Percentiles rank a stretch among this genome's conserved stretches.
Conservation (phyloP, 2,329 filamentous ascomycete genomes). For the Plenodomus lindquistii region DNA sequence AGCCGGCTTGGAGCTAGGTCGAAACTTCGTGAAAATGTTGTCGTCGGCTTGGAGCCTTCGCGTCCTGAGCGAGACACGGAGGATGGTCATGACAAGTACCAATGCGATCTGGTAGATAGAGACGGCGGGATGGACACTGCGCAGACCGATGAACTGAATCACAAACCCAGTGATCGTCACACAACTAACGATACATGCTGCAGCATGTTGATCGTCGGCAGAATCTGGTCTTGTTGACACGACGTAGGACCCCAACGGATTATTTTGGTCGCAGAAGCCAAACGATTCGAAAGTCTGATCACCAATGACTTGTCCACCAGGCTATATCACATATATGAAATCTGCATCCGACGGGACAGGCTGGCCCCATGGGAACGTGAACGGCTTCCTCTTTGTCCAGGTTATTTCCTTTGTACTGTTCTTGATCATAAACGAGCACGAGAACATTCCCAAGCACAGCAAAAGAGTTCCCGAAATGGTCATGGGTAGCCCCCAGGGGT, state of each 20-base stretch:
- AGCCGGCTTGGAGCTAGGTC: no score
- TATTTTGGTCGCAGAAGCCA: slow-evolving; percentile 4
- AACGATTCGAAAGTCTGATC: slow-evolving; percentile 47
- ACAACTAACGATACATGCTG: slow-evolving; percentile 9
- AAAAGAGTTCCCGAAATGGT: slow-evolving; percentile 34
- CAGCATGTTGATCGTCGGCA: no score
- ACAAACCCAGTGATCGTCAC: slow-evolving; percentile 42
- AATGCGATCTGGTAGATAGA: slow-evolving; percentile 42
- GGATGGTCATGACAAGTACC: slow-evolving; percentile 43
- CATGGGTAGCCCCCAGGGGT: neutral
- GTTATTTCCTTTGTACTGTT: slow-evolving; percentile 21
- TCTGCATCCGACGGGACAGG: slow-evolving; percentile 29
- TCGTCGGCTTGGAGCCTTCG: no score
- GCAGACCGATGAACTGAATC: slow-evolving; percentile 46
- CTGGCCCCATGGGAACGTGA: no score
- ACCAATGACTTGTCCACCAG: slow-evolving; percentile 42
- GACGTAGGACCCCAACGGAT: neutral
- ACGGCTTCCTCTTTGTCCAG: slow-evolving; percentile 2
- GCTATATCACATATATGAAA: slow-evolving; percentile 40
- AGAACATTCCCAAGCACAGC: slow-evolving; percentile 31
- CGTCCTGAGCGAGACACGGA: slow-evolving; percentile 7
- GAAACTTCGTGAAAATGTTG: no score
- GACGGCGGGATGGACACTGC: slow-evolving; percentile 45
- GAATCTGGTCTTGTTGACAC: no score
- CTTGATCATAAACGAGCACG: slow-evolving; percentile 43